These are phyloP conservation scores for Sphaceloma murrayae DNA, from an alignment of 2,329 filamentous ascomycete species.

Conservation along the genomic window DNA sequence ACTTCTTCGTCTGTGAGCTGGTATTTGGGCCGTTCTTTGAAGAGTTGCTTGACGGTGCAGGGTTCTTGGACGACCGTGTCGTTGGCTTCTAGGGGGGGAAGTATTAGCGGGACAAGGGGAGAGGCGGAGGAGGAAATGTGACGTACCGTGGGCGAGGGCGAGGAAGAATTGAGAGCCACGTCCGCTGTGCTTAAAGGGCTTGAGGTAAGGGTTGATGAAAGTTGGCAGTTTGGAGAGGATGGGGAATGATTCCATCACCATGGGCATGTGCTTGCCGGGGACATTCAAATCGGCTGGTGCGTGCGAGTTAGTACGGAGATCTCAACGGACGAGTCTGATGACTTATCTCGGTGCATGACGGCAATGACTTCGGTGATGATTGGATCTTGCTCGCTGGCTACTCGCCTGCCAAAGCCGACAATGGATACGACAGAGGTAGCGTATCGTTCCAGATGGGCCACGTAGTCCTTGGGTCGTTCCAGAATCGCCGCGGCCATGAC, in stretches of 20 bases:
- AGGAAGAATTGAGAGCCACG: constrained; percentile 45
- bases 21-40: constrained; percentile 41
- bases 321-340: background rate
- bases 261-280: constrained; percentile 40
- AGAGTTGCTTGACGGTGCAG: constrained; percentile 41
- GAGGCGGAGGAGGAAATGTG: too few species aligned
- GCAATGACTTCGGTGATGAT: constrained; percentile 53
- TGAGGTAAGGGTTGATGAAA: constrained; percentile 43
- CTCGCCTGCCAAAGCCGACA: constrained; percentile 48
- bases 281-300: constrained; percentile 41
- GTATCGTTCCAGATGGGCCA: constrained; percentile 46
- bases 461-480: constrained; percentile 37
- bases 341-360: constrained; percentile 42
- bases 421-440: constrained; percentile 47
- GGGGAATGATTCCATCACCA: constrained; percentile 48
- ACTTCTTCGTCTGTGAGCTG: constrained; percentile 35
- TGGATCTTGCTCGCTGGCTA: constrained; percentile 43
- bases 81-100: constrained; percentile 33
- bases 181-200: constrained; percentile 35
- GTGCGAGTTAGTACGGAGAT: background rate
- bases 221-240: constrained; percentile 45
- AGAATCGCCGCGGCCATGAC: constrained; percentile 46
- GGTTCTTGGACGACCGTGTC: constrained; percentile 31
- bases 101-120: background rate
- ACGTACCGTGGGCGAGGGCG: constrained; percentile 36